A percentile compares a stretch with the other conserved stretches of the same genome.
Conservation (phyloP, 257 asterid species). For the Solanum chaucha region DNA sequence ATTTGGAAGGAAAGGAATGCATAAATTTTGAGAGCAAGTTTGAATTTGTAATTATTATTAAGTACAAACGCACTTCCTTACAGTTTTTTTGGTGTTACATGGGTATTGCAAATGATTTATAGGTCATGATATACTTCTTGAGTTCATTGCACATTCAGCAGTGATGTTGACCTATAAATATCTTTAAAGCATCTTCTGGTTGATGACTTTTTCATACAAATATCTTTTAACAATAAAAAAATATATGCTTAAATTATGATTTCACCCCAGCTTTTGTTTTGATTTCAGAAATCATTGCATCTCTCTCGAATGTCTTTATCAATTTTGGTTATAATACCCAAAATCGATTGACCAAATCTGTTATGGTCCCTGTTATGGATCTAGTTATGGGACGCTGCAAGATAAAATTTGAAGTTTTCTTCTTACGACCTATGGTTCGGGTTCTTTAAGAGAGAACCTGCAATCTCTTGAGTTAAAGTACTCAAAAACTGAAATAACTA, state of each 20-base stretch:
- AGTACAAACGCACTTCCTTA: background rate
- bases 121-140: background rate
- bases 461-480: no score
- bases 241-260: background rate
- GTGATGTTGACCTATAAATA: background rate
- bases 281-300: background rate
- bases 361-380: no score
- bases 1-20: background rate
- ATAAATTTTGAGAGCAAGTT: background rate
- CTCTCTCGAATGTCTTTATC: background rate
- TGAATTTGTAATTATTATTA: background rate
- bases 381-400: no score
- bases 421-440: no score
- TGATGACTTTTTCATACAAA: background rate
- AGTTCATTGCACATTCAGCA: background rate
- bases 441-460: no score
- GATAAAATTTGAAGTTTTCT: no score
- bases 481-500: no score
- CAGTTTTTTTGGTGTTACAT: background rate
- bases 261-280: background rate
- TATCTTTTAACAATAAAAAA: background rate
- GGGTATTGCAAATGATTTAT: background rate
- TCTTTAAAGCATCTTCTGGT: background rate
- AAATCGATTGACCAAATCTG: background rate
- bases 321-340: background rate